Base-by-base conservation (phyloP, 805 yeast genomes). In the Candida bentonensis region DNA sequence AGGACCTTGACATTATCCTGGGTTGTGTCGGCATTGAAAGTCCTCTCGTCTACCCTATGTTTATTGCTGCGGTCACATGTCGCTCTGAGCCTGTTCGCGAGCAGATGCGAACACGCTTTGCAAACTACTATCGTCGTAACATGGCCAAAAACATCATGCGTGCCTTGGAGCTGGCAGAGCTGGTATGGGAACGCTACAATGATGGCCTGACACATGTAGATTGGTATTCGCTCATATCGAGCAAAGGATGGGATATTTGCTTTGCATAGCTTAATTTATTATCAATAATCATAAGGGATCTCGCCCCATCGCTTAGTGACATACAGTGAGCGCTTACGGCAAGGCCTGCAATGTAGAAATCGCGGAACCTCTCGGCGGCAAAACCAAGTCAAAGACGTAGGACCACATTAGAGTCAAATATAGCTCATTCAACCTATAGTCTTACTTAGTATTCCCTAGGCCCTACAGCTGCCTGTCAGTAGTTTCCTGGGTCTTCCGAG, bases 221-320 rank as follows among this genome's bases (percentile, higher is more conserved):
- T 57, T 82, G 89, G 88, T 74, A 74, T 54, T 71, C 67, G 23
- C 69, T 80, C 39, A 76, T 82, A 39, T 72, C 73, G 47, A 69
- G 69, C 13, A 59, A 79, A 42, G 83, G 81, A 2, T 82, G 89
- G 89, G 84, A 82, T 56, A 63, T 82, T 40, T 79, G 81, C 59
- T 82, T 82, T 66, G 89, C 89, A 11, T 77, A 56, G 17, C 45
- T 25, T 30, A 30, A 30, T 30, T 30, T 30, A 30, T 30, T 30
- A 9, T 25, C n/a, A n/a, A n/a, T n/a, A n/a, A n/a, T n/a, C n/a
- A n/a, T n/a, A n/a, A n/a, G n/a, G n/a, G n/a, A n/a, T n/a, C n/a
- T n/a, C n/a, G n/a, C n/a, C n/a, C n/a, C n/a, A n/a, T n/a, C n/a
- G n/a, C n/a, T n/a, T n/a, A n/a, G n/a, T n/a, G n/a, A n/a, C n/a